Percentiles rank a stretch among this genome's conserved stretches.
phyloP scores from a whole-genome alignment of 345 rosid genomes.

The Moricandia arvensis region DNA sequence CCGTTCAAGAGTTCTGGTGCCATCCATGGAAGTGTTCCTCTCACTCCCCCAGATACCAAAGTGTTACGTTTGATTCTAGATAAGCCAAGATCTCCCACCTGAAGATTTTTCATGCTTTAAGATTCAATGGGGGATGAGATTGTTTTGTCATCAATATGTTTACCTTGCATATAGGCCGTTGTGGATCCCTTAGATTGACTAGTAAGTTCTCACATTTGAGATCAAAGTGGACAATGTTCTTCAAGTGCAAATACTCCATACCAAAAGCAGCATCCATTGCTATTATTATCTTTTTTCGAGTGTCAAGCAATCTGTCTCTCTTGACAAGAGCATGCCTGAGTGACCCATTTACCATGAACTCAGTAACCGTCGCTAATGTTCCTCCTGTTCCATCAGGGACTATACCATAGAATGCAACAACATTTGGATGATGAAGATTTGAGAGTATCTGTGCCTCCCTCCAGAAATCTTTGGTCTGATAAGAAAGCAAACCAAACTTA shows the following conservation, averaged over 20 bases:
- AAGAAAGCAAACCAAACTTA: background rate
- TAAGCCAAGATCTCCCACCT: constrained; percentile 78
- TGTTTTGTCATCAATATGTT: background rate
- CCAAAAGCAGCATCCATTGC: constrained; percentile 86
- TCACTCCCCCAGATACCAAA: constrained; percentile 67
- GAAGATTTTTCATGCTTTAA: background rate
- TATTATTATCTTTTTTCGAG: constrained; percentile 50
- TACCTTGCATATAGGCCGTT: constrained; percentile 71
- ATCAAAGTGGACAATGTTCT: constrained; percentile 71
- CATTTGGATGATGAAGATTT: constrained; percentile 75
- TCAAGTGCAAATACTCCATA: constrained; percentile 73
- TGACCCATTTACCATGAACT: constrained; percentile 78
- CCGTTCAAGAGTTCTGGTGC: constrained; percentile 72
- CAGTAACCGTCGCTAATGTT: constrained; percentile 70
- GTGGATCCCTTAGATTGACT: constrained; percentile 63
- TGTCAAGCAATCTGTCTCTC: constrained; percentile 57
- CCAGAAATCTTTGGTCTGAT: constrained; percentile 70
- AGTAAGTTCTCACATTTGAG: constrained; percentile 68
- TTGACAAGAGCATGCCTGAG: constrained; percentile 65
- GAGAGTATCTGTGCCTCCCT: constrained; percentile 78
- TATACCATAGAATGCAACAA: constrained; percentile 72
- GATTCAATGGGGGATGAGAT: background rate
- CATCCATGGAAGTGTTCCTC: constrained; percentile 80
- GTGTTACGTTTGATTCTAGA: constrained; percentile 70
- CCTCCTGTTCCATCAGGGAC: constrained; percentile 73